phyloP scores from a whole-genome alignment of 2,329 filamentous ascomycete species.

The Pseudogymnoascus sp. region DNA sequence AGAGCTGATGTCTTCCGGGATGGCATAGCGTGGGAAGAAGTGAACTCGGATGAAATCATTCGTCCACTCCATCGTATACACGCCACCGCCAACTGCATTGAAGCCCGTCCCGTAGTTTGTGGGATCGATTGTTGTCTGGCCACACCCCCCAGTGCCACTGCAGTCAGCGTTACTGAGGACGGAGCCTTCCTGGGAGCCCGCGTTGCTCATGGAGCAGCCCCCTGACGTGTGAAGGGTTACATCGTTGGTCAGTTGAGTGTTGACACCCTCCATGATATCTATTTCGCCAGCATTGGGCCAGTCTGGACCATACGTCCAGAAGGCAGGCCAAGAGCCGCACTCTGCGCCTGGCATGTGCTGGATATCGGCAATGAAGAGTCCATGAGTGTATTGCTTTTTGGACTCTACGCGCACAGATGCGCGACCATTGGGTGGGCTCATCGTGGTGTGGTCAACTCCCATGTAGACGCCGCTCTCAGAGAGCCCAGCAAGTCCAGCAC shows the following conservation, averaged over 20 bases:
- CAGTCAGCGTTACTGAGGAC: constrained; percentile 46
- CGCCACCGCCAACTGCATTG: constrained; percentile 59
- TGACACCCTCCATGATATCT: constrained; percentile 74
- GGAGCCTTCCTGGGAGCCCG: constrained; percentile 38
- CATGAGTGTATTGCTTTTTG: constrained; percentile 44
- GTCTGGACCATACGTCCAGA: constrained; percentile 47
- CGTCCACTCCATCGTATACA: constrained; percentile 74
- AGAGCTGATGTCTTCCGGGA: constrained; percentile 55
- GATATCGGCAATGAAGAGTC: constrained; percentile 50
- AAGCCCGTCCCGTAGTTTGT: constrained; percentile 59
- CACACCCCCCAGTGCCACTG: constrained; percentile 52
- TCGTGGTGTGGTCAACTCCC: constrained; percentile 57
- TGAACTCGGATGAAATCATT: constrained; percentile 63
- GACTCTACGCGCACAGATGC: constrained; percentile 59
- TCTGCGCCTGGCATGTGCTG: constrained; percentile 48
- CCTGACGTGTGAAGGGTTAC: constrained; percentile 60
- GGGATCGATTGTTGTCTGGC: constrained; percentile 41
- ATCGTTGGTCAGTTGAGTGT: constrained; percentile 48
- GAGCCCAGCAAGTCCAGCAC: constrained; percentile 38
- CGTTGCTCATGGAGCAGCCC: constrained; percentile 49
- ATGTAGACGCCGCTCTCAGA: constrained; percentile 51
- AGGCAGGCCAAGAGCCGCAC: constrained; percentile 55
- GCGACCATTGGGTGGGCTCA: constrained; percentile 50
- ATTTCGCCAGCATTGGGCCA: constrained; percentile 70
- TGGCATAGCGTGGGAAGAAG: constrained; percentile 63